These are phyloP conservation scores for Tricholomella constricta DNA, from an alignment of 768 basidiomycete species.

Conservation along the genomic window DNA sequence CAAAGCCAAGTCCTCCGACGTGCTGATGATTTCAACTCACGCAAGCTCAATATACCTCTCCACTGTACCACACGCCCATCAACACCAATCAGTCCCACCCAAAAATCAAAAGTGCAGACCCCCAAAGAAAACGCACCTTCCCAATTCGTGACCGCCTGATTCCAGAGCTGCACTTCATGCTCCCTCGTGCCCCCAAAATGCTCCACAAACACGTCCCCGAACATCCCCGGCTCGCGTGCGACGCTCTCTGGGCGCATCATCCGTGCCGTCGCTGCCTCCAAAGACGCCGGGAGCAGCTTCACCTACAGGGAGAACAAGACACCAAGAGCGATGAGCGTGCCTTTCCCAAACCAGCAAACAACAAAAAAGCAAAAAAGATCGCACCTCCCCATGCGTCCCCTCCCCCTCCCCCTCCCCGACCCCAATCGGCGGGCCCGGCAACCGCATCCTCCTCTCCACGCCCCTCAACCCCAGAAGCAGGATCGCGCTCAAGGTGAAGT, in stretches of 20 bases:
- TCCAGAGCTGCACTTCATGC: constrained; percentile 86
- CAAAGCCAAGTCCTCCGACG: too few species aligned
- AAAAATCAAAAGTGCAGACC: background rate
- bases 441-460: constrained; percentile 70
- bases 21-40: constrained; percentile 28
- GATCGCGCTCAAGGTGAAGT: constrained; percentile 85
- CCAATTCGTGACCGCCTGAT: constrained; percentile 91
- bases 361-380: constrained; percentile 6
- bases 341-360: constrained; percentile 20
- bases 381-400: constrained; percentile 56
- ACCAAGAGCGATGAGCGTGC: constrained; percentile 9
- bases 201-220: constrained; percentile 90
- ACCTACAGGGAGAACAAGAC: constrained; percentile 49
- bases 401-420: constrained; percentile 57
- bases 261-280: constrained; percentile 75
- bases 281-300: constrained; percentile 73
- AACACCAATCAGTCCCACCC: constrained; percentile 10
- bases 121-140: constrained; percentile 56
- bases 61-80: constrained; percentile 50
- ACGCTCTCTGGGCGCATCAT: constrained; percentile 82
- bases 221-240: constrained; percentile 71
- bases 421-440: constrained; percentile 73
- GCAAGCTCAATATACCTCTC: constrained; percentile 87
- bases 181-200: constrained; percentile 95
- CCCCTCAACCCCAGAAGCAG: constrained; percentile 88